Conservation (phyloP, 192 early-diverging fungal genomes). For the Gigaspora rosea region DNA sequence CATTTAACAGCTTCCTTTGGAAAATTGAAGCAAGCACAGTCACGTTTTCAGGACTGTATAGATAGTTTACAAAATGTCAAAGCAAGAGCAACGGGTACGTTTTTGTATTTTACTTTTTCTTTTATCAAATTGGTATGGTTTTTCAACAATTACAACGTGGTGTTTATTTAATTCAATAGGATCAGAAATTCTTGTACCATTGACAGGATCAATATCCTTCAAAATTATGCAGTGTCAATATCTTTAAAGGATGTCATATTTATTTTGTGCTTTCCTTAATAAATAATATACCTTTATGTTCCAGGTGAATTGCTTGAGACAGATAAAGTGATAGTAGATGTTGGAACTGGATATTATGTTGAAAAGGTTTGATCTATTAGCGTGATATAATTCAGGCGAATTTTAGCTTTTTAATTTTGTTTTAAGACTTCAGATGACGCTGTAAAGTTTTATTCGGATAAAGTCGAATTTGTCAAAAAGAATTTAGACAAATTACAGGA, state of each 20-base stretch:
- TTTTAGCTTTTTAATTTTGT: background rate
- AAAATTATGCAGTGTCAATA: conserved; percentile 7
- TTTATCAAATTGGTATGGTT: background rate
- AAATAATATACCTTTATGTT: conserved; percentile 78
- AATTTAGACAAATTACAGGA: conserved; percentile 83
- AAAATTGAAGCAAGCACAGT: conserved; percentile 86
- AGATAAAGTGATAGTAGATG: conserved; percentile 89
- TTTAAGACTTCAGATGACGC: conserved; percentile 75
- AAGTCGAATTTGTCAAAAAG: conserved; percentile 79
- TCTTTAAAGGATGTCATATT: background rate
- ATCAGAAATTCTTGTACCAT: conserved; percentile 73
- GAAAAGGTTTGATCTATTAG: conserved; percentile 69
- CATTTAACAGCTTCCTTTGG: conserved; percentile 83
- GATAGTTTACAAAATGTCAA: conserved; percentile 68
- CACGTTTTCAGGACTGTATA: conserved; percentile 82
- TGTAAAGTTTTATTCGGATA: conserved; percentile 76
- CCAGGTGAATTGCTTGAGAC: conserved; percentile 82
- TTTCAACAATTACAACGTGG: background rate
- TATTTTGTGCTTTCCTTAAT: background rate
- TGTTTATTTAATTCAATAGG: conserved; percentile 33
- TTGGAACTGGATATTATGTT: conserved; percentile 95
- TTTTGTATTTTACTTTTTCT: conserved; percentile 10
- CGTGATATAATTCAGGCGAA: background rate
- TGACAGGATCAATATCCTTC: conserved; percentile 72
- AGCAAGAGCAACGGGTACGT: conserved; percentile 49